phyloP scores from a whole-genome alignment of 495 filamentous ascomycete genomes.

The Aspergillus sclerotiicarbonarius region DNA sequence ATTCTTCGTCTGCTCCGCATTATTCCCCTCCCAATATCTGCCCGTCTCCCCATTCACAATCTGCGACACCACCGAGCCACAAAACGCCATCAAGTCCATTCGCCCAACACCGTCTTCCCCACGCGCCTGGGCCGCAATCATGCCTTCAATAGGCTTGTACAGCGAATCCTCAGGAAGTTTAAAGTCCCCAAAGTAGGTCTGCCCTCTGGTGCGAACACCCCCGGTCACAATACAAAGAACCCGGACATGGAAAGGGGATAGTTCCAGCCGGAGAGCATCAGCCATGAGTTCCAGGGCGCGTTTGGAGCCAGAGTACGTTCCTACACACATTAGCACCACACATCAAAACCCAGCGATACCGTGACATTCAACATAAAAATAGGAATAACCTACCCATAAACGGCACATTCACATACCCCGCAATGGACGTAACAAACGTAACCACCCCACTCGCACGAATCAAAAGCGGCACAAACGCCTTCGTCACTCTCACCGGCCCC shows the following conservation, averaged over 20 bases:
- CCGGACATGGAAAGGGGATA: conserved; percentile 42
- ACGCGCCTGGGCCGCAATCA: conserved; percentile 8
- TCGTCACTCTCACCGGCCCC: conserved; percentile 48
- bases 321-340: neutral
- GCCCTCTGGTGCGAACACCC: conserved; percentile 13
- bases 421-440: conserved; percentile 50
- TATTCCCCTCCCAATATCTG: neutral
- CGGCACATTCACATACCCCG: conserved; percentile 40
- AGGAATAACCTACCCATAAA: conserved; percentile 23
- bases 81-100: conserved; percentile 12
- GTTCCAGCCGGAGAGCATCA: conserved; percentile 49
- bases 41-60: neutral
- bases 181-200: conserved; percentile 11
- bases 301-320: conserved; percentile 54
- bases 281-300: conserved; percentile 46
- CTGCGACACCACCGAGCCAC: conserved; percentile 11
- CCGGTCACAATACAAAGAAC: conserved; percentile 22
- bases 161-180: conserved; percentile 3
- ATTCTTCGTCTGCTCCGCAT: neutral
- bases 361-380: no score
- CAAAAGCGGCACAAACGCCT: conserved; percentile 59
- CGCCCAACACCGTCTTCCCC: conserved; percentile 13
- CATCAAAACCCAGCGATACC: no score
- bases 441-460: conserved; percentile 45
- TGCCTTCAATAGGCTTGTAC: conserved; percentile 22